A percentile compares a stretch with the other conserved stretches of the same genome.
These are phyloP conservation scores for Corynascus novoguineensis DNA, from an alignment of 495 filamentous ascomycete species.

Conservation along the genomic window DNA sequence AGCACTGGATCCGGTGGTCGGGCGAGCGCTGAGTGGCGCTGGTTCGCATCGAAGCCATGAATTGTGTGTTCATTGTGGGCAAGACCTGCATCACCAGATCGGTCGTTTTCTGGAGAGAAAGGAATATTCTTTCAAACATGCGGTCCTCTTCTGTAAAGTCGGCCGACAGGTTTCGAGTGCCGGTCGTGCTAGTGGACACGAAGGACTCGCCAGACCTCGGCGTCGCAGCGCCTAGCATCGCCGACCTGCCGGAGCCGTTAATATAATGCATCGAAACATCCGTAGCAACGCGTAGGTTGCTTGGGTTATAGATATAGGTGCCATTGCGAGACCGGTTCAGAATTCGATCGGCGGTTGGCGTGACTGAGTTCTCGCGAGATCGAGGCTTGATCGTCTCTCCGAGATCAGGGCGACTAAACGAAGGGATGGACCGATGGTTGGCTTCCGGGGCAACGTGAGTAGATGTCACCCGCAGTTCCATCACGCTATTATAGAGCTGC, in stretches of 20 bases:
- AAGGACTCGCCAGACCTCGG: slow-evolving; percentile 80
- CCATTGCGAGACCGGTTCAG: slow-evolving; percentile 55
- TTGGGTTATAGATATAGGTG: slow-evolving; percentile 56
- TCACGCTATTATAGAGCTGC: slow-evolving; percentile 71
- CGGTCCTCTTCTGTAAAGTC: slow-evolving; percentile 71
- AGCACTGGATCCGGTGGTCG: slow-evolving; percentile 55
- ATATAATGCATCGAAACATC: slow-evolving; percentile 41
- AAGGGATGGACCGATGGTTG: slow-evolving; percentile 9
- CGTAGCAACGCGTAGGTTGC: slow-evolving; percentile 48
- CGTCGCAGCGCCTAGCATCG: slow-evolving; percentile 52
- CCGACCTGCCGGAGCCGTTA: slow-evolving; percentile 41
- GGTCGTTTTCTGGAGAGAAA: slow-evolving; percentile 61
- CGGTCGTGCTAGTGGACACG: slow-evolving; percentile 48
- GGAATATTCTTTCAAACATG: slow-evolving; percentile 73
- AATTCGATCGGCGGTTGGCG: slow-evolving; percentile 56
- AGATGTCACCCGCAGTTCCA: slow-evolving; percentile 59
- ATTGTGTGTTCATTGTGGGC: slow-evolving; percentile 58
- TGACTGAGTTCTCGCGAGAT: slow-evolving; percentile 50
- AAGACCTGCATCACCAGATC: slow-evolving; percentile 61
- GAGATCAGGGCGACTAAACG: slow-evolving; percentile 25
- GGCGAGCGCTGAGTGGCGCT: slow-evolving; percentile 38
- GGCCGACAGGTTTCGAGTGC: slow-evolving; percentile 34
- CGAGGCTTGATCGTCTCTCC: slow-evolving; percentile 41
- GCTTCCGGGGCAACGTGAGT: slow-evolving; percentile 20
- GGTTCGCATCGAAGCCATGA: slow-evolving; percentile 46